Evolutionary conservation across 257 asterid species (phyloP), one percentile per base, ranked within the genome.

Genomic region (Solanum clarkiae): DNA sequence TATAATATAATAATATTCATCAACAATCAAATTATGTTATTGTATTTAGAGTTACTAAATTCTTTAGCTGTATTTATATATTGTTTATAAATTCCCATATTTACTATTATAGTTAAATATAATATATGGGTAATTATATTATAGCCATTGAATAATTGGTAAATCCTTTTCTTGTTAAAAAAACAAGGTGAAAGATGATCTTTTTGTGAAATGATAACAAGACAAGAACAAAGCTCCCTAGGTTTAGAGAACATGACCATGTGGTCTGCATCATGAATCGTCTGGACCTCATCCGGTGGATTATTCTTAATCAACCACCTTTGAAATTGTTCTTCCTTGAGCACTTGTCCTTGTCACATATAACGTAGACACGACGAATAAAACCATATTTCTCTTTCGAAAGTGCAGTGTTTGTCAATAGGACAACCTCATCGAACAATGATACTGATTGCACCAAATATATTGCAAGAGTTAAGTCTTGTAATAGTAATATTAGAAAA

Each of bases 161-260:
- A 32, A 32, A 32, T 32, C 0, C 36, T 32, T 32, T 32, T 32
- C 36, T 32, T 32, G 36, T 32, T 32, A 32, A 32, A 32, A 29
- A 29, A 63, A 2, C 2, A 75, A 24, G 42, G 40, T 24, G 4
- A 75, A 15, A 0, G 2, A 24, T 66, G n/a, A 66, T 62, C 84
- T 7, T 86, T 83, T 62, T 59, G 60, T 9, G 86, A 83, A 5
- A 90, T 49, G 36, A 79, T 74, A 51, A 70, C 80, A 75, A 92
- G 75, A 81, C 57, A 87, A 51, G 68, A 80, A 69, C 85, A 88
- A n/a, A 91, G 17, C 20, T 88, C 89, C 5, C n/a, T 63, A 26
- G 89, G 60, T 86, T 88, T 88, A 8, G 91, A 89, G 71, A 92
- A 79, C 91, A 90, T 90, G 24, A 74, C 86, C 93, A 92, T 90